Conservation (phyloP, 176 grass and related monocot species). For the Oryza longistaminata region DNA sequence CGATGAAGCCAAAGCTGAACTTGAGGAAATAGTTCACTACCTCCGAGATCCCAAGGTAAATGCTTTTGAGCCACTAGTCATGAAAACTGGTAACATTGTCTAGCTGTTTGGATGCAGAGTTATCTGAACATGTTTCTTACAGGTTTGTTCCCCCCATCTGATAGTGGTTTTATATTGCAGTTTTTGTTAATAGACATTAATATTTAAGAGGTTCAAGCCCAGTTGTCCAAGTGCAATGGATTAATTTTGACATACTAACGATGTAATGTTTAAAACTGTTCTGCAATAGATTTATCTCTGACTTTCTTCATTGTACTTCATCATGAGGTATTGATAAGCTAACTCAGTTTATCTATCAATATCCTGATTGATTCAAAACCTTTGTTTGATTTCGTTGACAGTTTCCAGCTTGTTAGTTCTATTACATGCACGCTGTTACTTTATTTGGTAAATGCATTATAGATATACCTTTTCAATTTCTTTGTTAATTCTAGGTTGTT, state of each 20-base stretch:
- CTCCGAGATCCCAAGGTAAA: constrained; percentile 95
- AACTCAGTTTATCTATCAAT: constrained; percentile 4
- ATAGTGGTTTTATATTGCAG: neutral
- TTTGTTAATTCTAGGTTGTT: constrained; percentile 1
- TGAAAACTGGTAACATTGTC: neutral
- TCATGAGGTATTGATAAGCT: neutral
- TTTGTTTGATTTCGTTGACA: constrained; percentile 14
- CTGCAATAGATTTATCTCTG: neutral
- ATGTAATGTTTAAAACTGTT: neutral
- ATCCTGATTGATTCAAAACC: neutral
- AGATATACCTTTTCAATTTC: neutral
- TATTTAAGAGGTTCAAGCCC: neutral
- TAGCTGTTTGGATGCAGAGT: neutral
- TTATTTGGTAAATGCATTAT: neutral
- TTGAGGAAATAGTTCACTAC: constrained; percentile 99
- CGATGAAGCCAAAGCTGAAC: constrained; percentile 95
- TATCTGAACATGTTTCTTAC: neutral
- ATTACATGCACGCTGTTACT: neutral
- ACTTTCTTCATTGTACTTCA: neutral
- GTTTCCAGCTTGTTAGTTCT: neutral
- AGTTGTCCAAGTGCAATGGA: neutral
- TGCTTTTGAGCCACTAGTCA: neutral
- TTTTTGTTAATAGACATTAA: constrained; percentile 14
- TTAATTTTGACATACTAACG: neutral
- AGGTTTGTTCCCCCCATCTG: neutral